Evolutionary conservation across 345 rosid genomes (phyloP), one percentile per base, ranked within the genome.

Genomic region (Corchorus capsularis): DNA sequence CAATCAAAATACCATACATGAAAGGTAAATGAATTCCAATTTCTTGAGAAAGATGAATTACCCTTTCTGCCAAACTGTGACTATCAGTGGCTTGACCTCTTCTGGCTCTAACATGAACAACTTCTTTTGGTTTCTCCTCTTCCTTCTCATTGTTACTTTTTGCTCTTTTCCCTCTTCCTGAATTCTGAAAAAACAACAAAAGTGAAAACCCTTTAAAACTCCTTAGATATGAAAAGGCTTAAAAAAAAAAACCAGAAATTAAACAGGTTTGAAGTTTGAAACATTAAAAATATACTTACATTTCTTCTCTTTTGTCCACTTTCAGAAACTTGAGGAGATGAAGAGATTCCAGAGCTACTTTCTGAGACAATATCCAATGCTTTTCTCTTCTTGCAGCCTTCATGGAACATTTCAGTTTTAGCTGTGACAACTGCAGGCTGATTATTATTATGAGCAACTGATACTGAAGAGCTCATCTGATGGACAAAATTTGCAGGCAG

Each of bases 41-140:
- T 47, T 61, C 22, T 49, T 61, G 62, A 34, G 60, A 27, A 50
- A 17, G 16, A 46, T 20, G 8, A n/a, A 71, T 20, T 82, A 93
- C 98, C 91, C 98, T 83, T 83, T 94, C 98, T 6, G 98, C 95
- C 80, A 94, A 87, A 85, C 98, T 94, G 82, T 94, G 98, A 76
- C 90, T 94, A 76, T 92, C 94, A 70, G 97, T 94, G 75, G 98
- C 98, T 85, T 94, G 95, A 69, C 98, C 98, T 83, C 97, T 89
- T 84, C 92, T 83, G 52, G 98, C 98, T 89, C 98, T 92, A 32
- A 94, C 97, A 78, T 92, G 98, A 83, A 94, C 92, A 37, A 91
- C 96, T 72, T 90, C 94, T 77, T 79, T 87, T 43, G 88, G 83
- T 75, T 81, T 83, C 73, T 82, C 84, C 6, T 85, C 87, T 75